phyloP scores from a whole-genome alignment of 169 alveolate genomes.

The Amoebophrya sp. region DNA sequence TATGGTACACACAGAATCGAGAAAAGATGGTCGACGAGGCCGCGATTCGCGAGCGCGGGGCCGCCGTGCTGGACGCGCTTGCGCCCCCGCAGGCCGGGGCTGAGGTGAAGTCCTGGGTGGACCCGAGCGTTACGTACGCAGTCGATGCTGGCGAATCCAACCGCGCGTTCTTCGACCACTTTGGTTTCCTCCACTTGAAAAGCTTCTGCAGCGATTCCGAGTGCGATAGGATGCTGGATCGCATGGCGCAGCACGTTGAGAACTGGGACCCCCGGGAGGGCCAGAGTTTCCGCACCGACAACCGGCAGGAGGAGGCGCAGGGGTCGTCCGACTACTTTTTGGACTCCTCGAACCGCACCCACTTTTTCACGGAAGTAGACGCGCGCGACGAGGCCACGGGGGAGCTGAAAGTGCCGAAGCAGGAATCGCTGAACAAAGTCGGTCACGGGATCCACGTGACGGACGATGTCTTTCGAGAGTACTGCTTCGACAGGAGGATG shows the following conservation, averaged over 20 bases:
- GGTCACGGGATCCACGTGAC: constrained; percentile 31
- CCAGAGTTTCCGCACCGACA: background rate
- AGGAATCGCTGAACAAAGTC: constrained; percentile 11
- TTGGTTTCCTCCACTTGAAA: background rate
- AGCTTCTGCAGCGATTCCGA: background rate
- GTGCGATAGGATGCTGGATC: background rate
- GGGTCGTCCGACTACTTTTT: constrained; percentile 23
- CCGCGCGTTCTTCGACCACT: background rate
- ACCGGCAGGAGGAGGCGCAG: background rate
- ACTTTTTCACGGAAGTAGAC: constrained; percentile 9
- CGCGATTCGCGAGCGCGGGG: no score
- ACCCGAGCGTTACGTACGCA: no score
- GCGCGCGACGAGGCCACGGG: constrained; percentile 12
- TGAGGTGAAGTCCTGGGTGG: no score
- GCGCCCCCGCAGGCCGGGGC: no score
- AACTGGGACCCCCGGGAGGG: background rate
- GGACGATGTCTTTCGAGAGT: constrained; percentile 26
- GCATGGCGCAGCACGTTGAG: background rate
- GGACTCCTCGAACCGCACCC: constrained; percentile 29
- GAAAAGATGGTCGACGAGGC: no score
- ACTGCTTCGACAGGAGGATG: constrained; percentile 25
- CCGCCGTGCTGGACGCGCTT: no score
- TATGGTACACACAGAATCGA: no score
- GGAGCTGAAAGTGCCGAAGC: no score
- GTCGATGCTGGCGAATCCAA: no score